phyloP scores from a whole-genome alignment of 2,329 filamentous ascomycete genomes.

The Leptographium radiaticola region DNA sequence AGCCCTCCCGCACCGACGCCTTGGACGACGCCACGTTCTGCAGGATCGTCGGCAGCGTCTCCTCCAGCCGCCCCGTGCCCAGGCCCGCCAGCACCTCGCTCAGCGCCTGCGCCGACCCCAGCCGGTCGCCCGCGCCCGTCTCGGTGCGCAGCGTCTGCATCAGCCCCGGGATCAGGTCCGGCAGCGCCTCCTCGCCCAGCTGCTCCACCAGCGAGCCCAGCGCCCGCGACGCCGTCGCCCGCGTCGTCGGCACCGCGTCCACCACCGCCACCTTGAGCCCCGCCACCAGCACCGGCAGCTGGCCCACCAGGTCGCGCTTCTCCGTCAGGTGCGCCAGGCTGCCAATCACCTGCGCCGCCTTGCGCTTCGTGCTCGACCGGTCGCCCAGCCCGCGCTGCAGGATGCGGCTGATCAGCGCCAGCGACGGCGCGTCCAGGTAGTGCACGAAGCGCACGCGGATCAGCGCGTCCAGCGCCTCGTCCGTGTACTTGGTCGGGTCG shows the following conservation, averaged over 20 bases:
- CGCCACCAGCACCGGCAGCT: constrained; percentile 83
- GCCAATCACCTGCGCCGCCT: constrained; percentile 94
- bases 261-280: constrained; percentile 82
- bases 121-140: constrained; percentile 85
- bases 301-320: constrained; percentile 80
- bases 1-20: constrained; percentile 83
- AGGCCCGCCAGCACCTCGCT: constrained; percentile 92
- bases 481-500: constrained; percentile 93
- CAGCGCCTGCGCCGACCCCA: constrained; percentile 92
- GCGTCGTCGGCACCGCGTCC: constrained; percentile 90
- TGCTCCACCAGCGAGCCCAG: constrained; percentile 96
- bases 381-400: constrained; percentile 84
- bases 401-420: constrained; percentile 90
- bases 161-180: constrained; percentile 90
- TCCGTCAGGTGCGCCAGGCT: constrained; percentile 95
- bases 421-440: constrained; percentile 92
- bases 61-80: constrained; percentile 83
- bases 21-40: constrained; percentile 93
- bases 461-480: constrained; percentile 81
- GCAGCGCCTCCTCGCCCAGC: constrained; percentile 88
- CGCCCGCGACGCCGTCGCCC: constrained; percentile 90
- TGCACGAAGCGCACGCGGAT: constrained; percentile 99
- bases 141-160: constrained; percentile 98
- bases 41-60: constrained; percentile 88
- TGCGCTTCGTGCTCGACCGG: constrained; percentile 87